phyloP scores from a whole-genome alignment of 2,329 filamentous ascomycete genomes.

The Volutella citrinella region DNA sequence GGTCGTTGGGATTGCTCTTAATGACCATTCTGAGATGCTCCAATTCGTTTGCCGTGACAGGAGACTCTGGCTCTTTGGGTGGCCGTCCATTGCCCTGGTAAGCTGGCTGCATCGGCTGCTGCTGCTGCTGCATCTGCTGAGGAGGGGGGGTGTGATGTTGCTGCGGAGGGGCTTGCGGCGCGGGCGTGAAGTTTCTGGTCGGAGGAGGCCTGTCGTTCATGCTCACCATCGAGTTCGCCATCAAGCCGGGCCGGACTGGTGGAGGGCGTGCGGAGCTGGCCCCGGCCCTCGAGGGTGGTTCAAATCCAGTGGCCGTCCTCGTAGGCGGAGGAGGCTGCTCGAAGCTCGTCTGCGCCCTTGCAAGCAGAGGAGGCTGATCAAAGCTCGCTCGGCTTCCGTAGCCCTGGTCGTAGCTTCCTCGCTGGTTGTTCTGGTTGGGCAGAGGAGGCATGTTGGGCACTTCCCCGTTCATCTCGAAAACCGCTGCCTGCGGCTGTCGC shows the following conservation, averaged over 20 bases:
- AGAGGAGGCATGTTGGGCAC: slow-evolving; percentile 53
- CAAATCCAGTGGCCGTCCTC: too few species aligned
- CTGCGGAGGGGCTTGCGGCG: slow-evolving; percentile 20
- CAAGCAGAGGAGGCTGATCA: slow-evolving; percentile 25
- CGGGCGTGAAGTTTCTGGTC: slow-evolving; percentile 51
- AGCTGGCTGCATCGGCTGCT: slow-evolving; percentile 27
- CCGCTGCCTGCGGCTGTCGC: slow-evolving; percentile 60
- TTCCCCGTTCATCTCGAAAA: slow-evolving; percentile 72
- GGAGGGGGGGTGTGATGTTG: slow-evolving; percentile 30
- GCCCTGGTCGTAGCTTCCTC: slow-evolving; percentile 24
- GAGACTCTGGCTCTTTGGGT: slow-evolving; percentile 28
- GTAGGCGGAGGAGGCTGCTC: too few species aligned
- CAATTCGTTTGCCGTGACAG: slow-evolving; percentile 76
- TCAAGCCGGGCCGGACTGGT: slow-evolving; percentile 61
- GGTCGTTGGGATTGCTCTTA: slow-evolving; percentile 70
- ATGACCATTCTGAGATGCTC: slow-evolving; percentile 68
- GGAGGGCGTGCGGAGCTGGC: slow-evolving; percentile 58
- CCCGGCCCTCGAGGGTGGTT: neutral
- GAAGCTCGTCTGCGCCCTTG: too few species aligned
- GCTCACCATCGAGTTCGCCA: slow-evolving; percentile 56
- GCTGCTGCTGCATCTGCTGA: slow-evolving; percentile 29
- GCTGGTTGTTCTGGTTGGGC: slow-evolving; percentile 32
- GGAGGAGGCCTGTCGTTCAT: slow-evolving; percentile 57
- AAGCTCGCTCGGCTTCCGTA: slow-evolving; percentile 20
- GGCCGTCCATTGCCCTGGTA: slow-evolving; percentile 18